Evolutionary conservation across 768 basidiomycete species (phyloP), one percentile per base, ranked within the genome.

Genomic region (Mycena olivaceomarginata): DNA sequence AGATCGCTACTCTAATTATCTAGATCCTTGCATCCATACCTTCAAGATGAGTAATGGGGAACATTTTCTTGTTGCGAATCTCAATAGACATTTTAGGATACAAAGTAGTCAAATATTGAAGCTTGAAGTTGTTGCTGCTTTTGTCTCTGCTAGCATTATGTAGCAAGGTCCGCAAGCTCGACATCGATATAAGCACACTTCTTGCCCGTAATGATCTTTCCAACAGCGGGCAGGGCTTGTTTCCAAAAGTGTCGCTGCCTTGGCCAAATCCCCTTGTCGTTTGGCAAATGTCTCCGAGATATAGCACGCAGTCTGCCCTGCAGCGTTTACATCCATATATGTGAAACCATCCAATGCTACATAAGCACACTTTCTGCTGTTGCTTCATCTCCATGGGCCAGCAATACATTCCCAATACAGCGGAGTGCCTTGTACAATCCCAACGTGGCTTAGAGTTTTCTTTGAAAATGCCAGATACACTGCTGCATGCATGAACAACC

Each of bases 291-390:
- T 51, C 25, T 37, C 66, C 66, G 2, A 67, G 66, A 9, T 25
- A 46, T 18, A 48, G n/a, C 66, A 67, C 13, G 46, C 66, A 67
- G 46, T 67, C 46, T 18, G 64, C 64, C 43, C 41, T n/a, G 43
- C 64, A 7, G 12, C 41, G 46, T 66, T 45, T 16, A 66, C 64
- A 45, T 66, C 64, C 64, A 66, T 66, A 15, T 41, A 10, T 11
- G 64, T 66, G 41, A 66, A 67, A 31, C 66, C 66, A 6, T 48
- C n/a, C 66, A 67, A 67, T 1, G 66, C 66, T 39, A 67, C 46
- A 6, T 31, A 46, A 67, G 31, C 10, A 67, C 31, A 16, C 22
- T 31, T 48, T 51, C 31, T 18, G 66, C 66, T 18, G 66, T 37
- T 12, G 11, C 41, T 48, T 22, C 66, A 67, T 67, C 66, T 67